Percentiles rank a stretch among this genome's conserved stretches.
These are phyloP conservation scores for Strobilomyces dryophilus DNA, from an alignment of 768 basidiomycete genomes.

Conservation along the genomic window DNA sequence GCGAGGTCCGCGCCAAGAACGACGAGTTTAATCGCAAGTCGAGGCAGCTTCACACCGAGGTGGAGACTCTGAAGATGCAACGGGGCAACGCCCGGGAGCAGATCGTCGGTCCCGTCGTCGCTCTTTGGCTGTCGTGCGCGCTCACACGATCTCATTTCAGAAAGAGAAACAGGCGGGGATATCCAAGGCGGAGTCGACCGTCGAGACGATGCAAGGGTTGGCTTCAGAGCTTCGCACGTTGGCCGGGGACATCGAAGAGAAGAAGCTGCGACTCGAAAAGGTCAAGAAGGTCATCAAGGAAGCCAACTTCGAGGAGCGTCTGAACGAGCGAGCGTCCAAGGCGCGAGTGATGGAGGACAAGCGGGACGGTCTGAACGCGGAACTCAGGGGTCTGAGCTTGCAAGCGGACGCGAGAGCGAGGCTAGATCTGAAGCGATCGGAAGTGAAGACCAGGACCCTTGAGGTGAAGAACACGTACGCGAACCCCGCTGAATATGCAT, in stretches of 20 bases:
- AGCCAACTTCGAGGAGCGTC: conserved; percentile 61
- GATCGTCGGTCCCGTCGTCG: conserved; percentile 40
- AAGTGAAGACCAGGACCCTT: conserved; percentile 56
- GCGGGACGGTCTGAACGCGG: conserved; percentile 64
- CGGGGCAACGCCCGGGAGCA: conserved; percentile 49
- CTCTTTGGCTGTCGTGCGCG: too few species aligned
- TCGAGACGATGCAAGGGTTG: conserved; percentile 55
- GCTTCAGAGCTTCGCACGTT: conserved; percentile 51
- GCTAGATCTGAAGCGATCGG: conserved; percentile 67
- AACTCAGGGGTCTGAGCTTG: conserved; percentile 64
- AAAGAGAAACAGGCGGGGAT: conserved; percentile 50
- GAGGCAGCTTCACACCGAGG: conserved; percentile 50
- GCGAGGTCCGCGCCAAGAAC: conserved; percentile 49
- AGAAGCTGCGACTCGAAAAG: conserved; percentile 55
- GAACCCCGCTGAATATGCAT: not conserved
- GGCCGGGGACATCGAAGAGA: conserved; percentile 66
- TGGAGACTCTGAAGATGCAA: conserved; percentile 52
- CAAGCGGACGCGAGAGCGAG: conserved; percentile 83
- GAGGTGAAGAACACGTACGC: conserved; percentile 71
- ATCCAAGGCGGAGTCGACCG: conserved; percentile 44
- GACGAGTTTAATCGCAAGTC: conserved; percentile 65
- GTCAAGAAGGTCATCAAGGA: conserved; percentile 53
- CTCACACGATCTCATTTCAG: conserved; percentile 25
- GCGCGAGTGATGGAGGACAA: conserved; percentile 62
- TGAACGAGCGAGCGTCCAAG: conserved; percentile 51